A percentile compares a stretch with the other conserved stretches of the same genome.
phyloP scores from a whole-genome alignment of 2,329 filamentous ascomycete species.

The Sporothrix variecibatus region DNA sequence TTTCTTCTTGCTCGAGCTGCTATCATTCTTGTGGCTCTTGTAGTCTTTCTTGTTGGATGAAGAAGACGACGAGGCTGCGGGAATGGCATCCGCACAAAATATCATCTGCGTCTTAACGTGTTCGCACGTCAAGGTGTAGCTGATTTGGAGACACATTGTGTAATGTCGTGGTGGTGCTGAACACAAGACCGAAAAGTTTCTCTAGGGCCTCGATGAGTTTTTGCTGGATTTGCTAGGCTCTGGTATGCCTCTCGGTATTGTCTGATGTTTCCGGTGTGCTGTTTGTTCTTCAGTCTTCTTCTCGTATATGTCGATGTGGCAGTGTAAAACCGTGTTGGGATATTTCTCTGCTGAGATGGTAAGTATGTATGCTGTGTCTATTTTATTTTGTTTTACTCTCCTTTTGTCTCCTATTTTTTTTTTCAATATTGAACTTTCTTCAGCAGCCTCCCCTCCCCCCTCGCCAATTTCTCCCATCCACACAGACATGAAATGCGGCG shows the following conservation, averaged over 20 bases:
- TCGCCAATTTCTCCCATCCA: neutral
- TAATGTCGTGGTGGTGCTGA: neutral
- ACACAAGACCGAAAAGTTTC: neutral
- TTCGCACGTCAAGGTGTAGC: constrained; percentile 54
- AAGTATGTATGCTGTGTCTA: neutral
- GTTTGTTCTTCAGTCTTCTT: neutral
- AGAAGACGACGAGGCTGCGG: neutral
- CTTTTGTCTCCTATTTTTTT: neutral
- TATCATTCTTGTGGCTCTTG: constrained; percentile 13
- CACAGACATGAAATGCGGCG: neutral
- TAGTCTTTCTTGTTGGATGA: neutral
- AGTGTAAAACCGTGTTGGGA: neutral
- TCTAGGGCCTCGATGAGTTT: neutral
- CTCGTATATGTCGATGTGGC: neutral
- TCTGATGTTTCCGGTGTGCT: neutral
- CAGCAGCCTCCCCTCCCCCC: neutral
- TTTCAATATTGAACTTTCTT: neutral
- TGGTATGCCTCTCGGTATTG: neutral
- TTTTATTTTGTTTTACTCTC: neutral
- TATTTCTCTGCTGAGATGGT: neutral
- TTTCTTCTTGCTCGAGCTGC: constrained; percentile 24
- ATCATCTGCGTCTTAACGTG: constrained; percentile 49
- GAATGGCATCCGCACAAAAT: constrained; percentile 48
- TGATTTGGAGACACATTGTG: constrained; percentile 53
- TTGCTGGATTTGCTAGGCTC: neutral